Evolutionary conservation across 2,329 filamentous ascomycete species (phyloP).

Genomic region (Botrytis aclada): DNA sequence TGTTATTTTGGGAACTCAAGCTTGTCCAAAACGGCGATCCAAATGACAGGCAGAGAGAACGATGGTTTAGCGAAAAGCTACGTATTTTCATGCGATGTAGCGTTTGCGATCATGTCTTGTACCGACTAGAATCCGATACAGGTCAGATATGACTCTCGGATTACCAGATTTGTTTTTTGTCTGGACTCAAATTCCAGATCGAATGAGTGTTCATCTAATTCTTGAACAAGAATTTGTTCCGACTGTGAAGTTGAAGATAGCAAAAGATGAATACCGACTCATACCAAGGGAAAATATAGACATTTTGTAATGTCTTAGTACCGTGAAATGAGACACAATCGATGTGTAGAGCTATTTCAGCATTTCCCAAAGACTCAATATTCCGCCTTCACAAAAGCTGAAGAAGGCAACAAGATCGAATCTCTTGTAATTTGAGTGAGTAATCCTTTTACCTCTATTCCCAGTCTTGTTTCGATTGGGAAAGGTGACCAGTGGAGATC

Average conservation of each 20-base stretch:
- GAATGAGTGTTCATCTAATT: neutral
- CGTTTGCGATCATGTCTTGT: neutral
- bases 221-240: neutral
- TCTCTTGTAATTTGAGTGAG: neutral
- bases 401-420: neutral
- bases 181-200: neutral
- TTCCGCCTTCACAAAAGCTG: neutral
- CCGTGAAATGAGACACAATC: neutral
- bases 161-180: neutral
- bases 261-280: neutral
- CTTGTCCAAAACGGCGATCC: neutral
- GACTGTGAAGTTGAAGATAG: neutral
- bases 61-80: neutral
- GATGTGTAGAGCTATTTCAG: neutral
- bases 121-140: neutral
- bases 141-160: neutral
- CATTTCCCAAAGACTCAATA: neutral
- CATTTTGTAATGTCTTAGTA: neutral
- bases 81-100: neutral
- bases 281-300: neutral
- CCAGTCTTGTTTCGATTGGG: neutral
- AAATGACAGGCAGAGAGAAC: neutral
- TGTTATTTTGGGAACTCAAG: neutral
- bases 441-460: neutral
- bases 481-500: neutral